Base-by-base conservation (phyloP, 2,329 filamentous ascomycete genomes). In the Hawksworthiomyces lignivorus region DNA sequence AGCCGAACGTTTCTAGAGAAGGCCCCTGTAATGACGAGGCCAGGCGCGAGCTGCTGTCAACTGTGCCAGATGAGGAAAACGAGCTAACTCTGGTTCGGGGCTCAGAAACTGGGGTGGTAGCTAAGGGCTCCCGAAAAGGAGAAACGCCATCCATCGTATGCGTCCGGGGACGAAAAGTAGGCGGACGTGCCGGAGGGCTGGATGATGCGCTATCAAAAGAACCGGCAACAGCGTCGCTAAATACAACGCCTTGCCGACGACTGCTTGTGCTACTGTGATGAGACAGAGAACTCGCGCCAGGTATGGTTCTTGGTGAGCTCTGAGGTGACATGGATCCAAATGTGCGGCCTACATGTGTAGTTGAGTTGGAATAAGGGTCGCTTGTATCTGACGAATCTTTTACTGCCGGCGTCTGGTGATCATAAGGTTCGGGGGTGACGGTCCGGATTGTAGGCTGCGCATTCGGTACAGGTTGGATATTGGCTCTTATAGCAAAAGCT, bases 21-120 rank as follows among this genome's bases (percentile, higher is more conserved):
- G 63, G 59, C 19, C 62, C 56, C 18, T 61, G 67, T 43, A 66
- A 62, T 30, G 65, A 59, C n/a, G 52, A 59, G 18, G 50, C 48
- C 5, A 48, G 40, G 32, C 55, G 56, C 36, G 56, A 49, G 21
- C 17, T 35, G 39, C 75, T 72, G 18, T 75, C 71, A 44, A 69
- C 67, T 5, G 77, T 73, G 4, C 69, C 63, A 7, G 77, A 70
- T 27, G 80, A 82, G 51, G 82, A 80, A 52, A 87, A 76, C 21
- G 83, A 87, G 37, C 82, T 80, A 32, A 87, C 75, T 39, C 82
- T 73, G 52, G 80, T 75, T 39, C 82, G 73, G 51, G 64, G 70
- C 45, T 77, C 73, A 27, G 57, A 45, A 4, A 59, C 50, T n/a
- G 62, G 56, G 27, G 62, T 54, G 11, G 63, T 55, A 15, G 56